A percentile compares a stretch with the other conserved stretches of the same genome.
Conservation (phyloP, 306 rosid species). For the Corylus americana region DNA sequence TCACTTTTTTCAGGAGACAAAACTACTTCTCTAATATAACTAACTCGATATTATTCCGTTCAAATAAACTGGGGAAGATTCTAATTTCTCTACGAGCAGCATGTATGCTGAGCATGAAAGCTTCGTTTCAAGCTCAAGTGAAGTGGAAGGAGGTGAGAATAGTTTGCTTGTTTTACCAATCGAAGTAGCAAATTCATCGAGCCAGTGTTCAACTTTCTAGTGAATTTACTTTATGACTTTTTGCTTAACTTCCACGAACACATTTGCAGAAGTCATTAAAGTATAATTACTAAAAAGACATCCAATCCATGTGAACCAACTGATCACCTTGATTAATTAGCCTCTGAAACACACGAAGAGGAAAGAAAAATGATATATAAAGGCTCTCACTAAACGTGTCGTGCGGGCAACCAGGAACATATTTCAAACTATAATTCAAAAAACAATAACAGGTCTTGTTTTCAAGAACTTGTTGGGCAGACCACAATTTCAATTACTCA, state of each 20-base stretch:
- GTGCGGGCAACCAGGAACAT: not conserved
- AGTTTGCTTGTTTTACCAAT: conserved; percentile 33
- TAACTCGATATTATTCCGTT: too few relatives aligned
- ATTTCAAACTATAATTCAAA: not conserved
- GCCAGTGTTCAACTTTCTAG: not conserved
- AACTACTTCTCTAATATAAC: too few relatives aligned
- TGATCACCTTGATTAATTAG: not conserved
- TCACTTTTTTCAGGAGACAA: too few relatives aligned
- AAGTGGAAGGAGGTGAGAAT: too few relatives aligned
- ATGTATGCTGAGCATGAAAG: not conserved
- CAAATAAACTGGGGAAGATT: too few relatives aligned
- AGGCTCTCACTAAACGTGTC: not conserved
- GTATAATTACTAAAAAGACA: conserved; percentile 14
- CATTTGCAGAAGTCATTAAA: conserved; percentile 24
- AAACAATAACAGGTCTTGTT: not conserved
- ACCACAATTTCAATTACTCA: not conserved
- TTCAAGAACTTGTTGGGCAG: not conserved
- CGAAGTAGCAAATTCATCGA: conserved; percentile 31
- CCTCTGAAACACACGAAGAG: not conserved
- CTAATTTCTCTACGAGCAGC: not conserved
- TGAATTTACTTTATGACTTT: not conserved
- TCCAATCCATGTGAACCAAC: conserved; percentile 19
- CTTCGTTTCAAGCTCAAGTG: not conserved
- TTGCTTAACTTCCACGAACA: conserved; percentile 2
- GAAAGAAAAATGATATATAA: not conserved